phyloP scores from a whole-genome alignment of 208 protist genomes.

The Sergeia podlipaevii region DNA sequence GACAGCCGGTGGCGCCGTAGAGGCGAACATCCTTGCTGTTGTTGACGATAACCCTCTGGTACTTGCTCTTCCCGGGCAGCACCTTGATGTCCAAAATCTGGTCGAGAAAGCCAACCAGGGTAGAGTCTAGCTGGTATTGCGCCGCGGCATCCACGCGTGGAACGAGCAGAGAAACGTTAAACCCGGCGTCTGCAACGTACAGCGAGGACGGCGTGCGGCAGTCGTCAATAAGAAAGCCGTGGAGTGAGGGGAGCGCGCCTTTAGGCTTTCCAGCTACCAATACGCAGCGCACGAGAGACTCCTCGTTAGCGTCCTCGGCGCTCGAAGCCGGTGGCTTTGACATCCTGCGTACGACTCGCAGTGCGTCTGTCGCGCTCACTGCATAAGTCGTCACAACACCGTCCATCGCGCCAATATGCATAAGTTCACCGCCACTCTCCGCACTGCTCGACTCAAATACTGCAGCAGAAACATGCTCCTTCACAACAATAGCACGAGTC shows the following conservation, averaged over 20 bases:
- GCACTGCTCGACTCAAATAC: too few species aligned
- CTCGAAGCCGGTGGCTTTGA: slow-evolving; percentile 29
- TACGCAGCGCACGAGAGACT: slow-evolving; percentile 59
- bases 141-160: slow-evolving; percentile 2
- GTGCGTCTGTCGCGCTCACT: slow-evolving; percentile 34
- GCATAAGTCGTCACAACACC: slow-evolving; percentile 68
- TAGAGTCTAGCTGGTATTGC: slow-evolving; percentile 25
- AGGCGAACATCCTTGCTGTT: slow-evolving; percentile 88
- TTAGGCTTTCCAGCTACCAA: slow-evolving; percentile 45
- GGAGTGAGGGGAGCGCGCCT: slow-evolving; percentile 24
- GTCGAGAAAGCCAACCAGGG: slow-evolving; percentile 83
- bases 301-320: slow-evolving; percentile 44
- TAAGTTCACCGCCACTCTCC: slow-evolving; percentile 32
- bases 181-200: slow-evolving; percentile 74
- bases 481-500: slow-evolving; percentile 65
- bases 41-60: slow-evolving; percentile 67
- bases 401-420: slow-evolving; percentile 73
- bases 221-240: slow-evolving; percentile 14
- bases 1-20: slow-evolving; percentile 44
- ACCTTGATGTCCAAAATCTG: slow-evolving; percentile 84
- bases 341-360: slow-evolving; percentile 38
- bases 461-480: slow-evolving; percentile 65
- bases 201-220: slow-evolving; percentile 13
- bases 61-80: slow-evolving; percentile 25
- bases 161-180: slow-evolving; percentile 46